Conservation (phyloP, 2,329 filamentous ascomycete species). For the Fusarium sp. region DNA sequence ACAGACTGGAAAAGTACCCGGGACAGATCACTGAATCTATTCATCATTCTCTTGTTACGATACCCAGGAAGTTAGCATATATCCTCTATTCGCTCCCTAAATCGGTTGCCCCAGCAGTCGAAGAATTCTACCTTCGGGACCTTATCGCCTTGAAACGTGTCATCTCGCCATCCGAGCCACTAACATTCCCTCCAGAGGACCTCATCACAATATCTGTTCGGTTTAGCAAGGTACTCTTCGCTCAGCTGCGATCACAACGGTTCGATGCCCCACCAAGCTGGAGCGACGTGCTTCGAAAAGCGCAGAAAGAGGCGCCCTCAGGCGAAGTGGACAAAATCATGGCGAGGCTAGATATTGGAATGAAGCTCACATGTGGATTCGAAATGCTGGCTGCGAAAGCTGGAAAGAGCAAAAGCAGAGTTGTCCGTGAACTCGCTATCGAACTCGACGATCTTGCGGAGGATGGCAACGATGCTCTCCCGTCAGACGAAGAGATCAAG, state of each 20-base stretch:
- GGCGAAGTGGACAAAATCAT: slow-evolving; percentile 30
- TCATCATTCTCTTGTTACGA: slow-evolving; percentile 78
- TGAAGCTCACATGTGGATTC: slow-evolving; percentile 91
- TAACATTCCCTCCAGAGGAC: slow-evolving; percentile 81
- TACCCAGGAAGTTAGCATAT: slow-evolving; percentile 86
- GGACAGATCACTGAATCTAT: slow-evolving; percentile 77
- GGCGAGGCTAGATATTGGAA: slow-evolving; percentile 74
- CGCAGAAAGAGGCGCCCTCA: slow-evolving; percentile 28
- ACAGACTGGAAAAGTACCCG: slow-evolving; percentile 87
- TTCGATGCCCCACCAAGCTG: slow-evolving; percentile 74
- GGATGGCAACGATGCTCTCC: slow-evolving; percentile 75
- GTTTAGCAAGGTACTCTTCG: slow-evolving; percentile 91
- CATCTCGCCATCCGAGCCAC: slow-evolving; percentile 63
- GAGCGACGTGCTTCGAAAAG: slow-evolving; percentile 52
- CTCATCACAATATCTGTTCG: slow-evolving; percentile 82
- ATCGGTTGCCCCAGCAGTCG: slow-evolving; percentile 84
- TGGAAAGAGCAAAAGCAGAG: slow-evolving; percentile 74
- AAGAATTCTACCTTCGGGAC: slow-evolving; percentile 93
- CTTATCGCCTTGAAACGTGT: slow-evolving; percentile 79
- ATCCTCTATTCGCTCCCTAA: slow-evolving; percentile 81
- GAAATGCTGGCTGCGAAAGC: slow-evolving; percentile 84
- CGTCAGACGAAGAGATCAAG: slow-evolving; percentile 78
- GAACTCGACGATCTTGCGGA: slow-evolving; percentile 80
- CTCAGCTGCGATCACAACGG: slow-evolving; percentile 88
- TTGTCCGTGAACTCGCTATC: slow-evolving; percentile 80